Percentiles rank a stretch among this genome's conserved stretches.
Conservation (phyloP, 768 basidiomycete genomes). For the Kwoniella mangroviensis region DNA sequence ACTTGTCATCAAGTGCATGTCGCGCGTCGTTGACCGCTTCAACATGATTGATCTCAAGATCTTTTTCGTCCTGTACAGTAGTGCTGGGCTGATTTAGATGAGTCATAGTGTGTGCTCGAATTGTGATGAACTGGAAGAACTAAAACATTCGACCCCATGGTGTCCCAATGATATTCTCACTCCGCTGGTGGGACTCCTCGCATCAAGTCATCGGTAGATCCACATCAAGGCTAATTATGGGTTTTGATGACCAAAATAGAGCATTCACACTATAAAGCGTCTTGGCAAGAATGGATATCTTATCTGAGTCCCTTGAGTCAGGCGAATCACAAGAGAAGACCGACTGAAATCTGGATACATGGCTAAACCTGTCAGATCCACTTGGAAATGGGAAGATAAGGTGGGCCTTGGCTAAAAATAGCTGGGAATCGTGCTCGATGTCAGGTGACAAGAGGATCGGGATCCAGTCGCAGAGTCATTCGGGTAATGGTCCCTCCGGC, state of each 20-base stretch:
- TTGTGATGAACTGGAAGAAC: too few relatives aligned
- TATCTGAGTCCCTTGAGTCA: background rate
- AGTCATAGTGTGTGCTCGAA: background rate
- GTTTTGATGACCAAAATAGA: background rate
- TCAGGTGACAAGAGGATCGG: background rate
- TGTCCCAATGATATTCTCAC: background rate
- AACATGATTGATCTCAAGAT: conserved; percentile 23
- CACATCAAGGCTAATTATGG: background rate
- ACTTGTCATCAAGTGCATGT: conserved; percentile 1
- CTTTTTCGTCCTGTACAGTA: conserved; percentile 14
- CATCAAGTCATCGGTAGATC: background rate
- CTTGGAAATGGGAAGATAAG: background rate
- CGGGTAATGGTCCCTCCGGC: background rate
- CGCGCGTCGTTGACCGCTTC: conserved; percentile 10
- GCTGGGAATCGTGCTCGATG: background rate
- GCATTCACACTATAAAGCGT: background rate
- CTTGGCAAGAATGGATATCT: background rate
- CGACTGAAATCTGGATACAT: background rate
- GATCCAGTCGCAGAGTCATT: background rate
- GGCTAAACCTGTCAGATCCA: background rate
- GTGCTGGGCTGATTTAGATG: background rate
- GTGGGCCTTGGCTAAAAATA: background rate
- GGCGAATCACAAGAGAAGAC: too few relatives aligned
- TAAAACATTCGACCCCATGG: background rate
- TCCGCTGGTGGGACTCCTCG: background rate